Conservation (phyloP, 805 yeast genomes). For the Nematodospora valgi region DNA sequence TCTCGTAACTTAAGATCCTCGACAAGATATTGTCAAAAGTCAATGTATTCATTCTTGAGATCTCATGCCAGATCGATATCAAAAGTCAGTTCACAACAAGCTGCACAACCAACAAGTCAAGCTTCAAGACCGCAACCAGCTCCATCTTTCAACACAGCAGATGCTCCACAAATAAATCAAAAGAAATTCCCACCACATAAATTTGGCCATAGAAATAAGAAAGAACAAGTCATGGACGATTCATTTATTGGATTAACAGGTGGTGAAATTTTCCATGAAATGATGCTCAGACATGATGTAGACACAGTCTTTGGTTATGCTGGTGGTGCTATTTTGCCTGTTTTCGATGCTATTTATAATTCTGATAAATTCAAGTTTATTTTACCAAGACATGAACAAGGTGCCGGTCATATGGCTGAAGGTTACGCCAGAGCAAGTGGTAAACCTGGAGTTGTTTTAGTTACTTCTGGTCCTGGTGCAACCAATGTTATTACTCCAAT, state of each 20-base stretch:
- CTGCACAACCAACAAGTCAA: conserved; percentile 9
- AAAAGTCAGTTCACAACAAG: conserved; percentile 27
- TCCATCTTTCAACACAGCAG: conserved; percentile 45
- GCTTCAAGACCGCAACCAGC: conserved; percentile 42
- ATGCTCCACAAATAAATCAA: conserved; percentile 12
- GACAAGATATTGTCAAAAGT: conserved; percentile 4
- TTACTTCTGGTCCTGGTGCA: conserved; percentile 99
- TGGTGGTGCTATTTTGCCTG: conserved; percentile 98
- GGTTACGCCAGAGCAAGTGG: conserved; percentile 96
- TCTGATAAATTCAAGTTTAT: conserved; percentile 86
- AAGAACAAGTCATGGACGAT: conserved; percentile 55
- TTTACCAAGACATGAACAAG: conserved; percentile 96
- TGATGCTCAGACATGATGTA: conserved; percentile 95
- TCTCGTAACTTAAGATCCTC: conserved; percentile 19
- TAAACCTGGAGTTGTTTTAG: conserved; percentile 95
- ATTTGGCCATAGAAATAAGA: conserved; percentile 5
- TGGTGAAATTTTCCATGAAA: conserved; percentile 97
- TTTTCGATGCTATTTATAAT: conserved; percentile 93
- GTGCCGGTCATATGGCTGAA: conserved; percentile 99
- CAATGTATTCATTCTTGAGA: conserved; percentile 1
- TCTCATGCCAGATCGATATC: conserved; percentile 22
- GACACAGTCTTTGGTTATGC: conserved; percentile 97
- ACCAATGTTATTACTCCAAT: conserved; percentile 97
- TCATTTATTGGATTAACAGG: conserved; percentile 96
- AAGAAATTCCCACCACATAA: not conserved